Evolutionary conservation across 2,329 filamentous ascomycete species (phyloP), one percentile per base, ranked within the genome.

Genomic region (Fusarium sp.): DNA sequence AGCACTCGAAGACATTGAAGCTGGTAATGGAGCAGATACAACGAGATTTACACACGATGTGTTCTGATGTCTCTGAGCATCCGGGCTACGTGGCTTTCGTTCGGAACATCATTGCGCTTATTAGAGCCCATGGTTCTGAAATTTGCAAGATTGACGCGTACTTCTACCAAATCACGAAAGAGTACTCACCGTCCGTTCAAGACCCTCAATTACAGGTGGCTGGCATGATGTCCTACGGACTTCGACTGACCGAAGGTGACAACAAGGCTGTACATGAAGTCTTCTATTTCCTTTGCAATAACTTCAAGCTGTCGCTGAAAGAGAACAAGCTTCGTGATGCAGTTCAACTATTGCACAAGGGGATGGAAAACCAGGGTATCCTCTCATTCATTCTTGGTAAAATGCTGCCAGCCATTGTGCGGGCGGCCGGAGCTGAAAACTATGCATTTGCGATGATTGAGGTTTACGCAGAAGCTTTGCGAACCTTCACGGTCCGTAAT

Each of bases 121-220:
- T 90, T 71, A 84, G 84, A 73, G 84, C 85, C 1, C 83, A 89
- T 70, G 85, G 83, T 7, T 78, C 83, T 25, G 86, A 87, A 48
- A 82, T 89, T 40, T 87, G 86, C 74, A 77, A 80, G 1, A 80
- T 89, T 6, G 86, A 89, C 70, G 75, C 79, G 3, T 90, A 86
- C 74, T 90, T 86, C 76, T 87, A 85, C 62, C 84, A 87, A 62
- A 85, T 87, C 70, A 87, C 82, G 74, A 81, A 79, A 40, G 86
- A 87, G 59, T 90, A 88, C 75, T 85, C 84, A 5, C 87, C 87
- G 5, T 84, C 87, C 1, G 73, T 78, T 15, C 82, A 88, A 58
- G 87, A 90, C 47, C 87, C 87, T 4, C 83, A 86, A 40, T 80
- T 89, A 7, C 87, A 88, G 63, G 83, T 85, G 25, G 87, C 87